Evolutionary conservation across 257 asterid species (phyloP), one percentile per base, ranked within the genome.

Genomic region (Plantago major): DNA sequence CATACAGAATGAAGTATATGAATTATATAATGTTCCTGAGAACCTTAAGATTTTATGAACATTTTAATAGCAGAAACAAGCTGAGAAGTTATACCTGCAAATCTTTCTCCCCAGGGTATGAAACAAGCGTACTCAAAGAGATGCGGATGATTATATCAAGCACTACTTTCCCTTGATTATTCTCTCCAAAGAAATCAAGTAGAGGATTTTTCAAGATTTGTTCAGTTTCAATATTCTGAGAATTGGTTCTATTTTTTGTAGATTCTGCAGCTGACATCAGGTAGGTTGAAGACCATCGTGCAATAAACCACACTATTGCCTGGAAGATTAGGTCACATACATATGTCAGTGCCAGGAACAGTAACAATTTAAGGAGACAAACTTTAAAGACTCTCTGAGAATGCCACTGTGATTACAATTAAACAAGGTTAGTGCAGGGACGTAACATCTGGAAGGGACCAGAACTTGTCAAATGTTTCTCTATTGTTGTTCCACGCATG

Each of bases 221-320:
- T 54, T 67, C 66, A 60, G 63, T 75, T 42, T 63, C 66, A 50
- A 6, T 42, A 68, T 57, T 69, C 49, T 72, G 76, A 45, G 60
- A 44, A 52, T 65, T 14, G 59, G 72, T 65, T 67, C 57, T 73
- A 55, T 52, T 72, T 60, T 62, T 88, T 66, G 68, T 82, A 73
- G 68, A 67, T 78, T 71, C 78, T 65, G 70, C 81, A 72, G 79
- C 64, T 53, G 86, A 76, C 96, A 92, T 78, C 75, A 92, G 72
- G 84, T 83, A 92, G 28, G 99, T 89, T 74, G 84, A 67, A 63
- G 87, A 81, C 99, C 99, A 92, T 68, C 99, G 83, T 71, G 96
- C 95, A 65, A 92, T 87, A 82, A 89, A 89, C 99, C 99, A 92
- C 64, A 84, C 76, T 72, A 89, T 79, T 60, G 96, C 96, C 99